Evolutionary conservation across 202 grass and related monocot genomes (phyloP).

Genomic region (Cymbopogon flexuosus): DNA sequence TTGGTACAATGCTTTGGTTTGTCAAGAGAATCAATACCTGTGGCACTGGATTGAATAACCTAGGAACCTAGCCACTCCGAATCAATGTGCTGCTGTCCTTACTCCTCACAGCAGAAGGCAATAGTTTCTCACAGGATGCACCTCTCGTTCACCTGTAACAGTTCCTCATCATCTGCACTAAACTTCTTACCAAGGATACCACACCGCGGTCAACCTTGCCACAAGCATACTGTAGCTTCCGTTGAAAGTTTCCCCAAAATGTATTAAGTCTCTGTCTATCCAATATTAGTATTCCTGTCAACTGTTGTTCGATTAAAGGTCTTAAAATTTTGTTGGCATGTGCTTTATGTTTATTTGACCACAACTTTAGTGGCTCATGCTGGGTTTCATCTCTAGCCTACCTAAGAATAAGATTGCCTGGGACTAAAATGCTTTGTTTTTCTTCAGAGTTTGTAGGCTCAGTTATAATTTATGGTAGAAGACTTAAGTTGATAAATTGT

Average conservation of each 20-base stretch:
- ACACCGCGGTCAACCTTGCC: neutral
- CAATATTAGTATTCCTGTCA: neutral
- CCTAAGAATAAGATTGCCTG: neutral
- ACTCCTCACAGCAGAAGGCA: neutral
- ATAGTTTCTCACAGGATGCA: neutral
- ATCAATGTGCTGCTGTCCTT: neutral
- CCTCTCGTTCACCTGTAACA: neutral
- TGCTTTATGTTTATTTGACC: neutral
- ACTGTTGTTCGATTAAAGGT: neutral
- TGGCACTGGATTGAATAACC: neutral
- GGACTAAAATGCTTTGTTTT: neutral
- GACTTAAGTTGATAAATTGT: neutral
- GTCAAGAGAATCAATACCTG: neutral
- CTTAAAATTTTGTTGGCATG: neutral
- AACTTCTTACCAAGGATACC: neutral
- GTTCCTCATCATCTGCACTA: neutral
- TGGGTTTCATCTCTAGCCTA: neutral
- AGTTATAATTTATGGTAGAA: neutral
- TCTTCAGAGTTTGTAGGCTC: neutral
- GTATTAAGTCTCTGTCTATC: neutral
- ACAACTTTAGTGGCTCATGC: neutral
- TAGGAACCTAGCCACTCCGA: neutral
- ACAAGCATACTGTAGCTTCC: neutral
- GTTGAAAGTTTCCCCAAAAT: neutral
- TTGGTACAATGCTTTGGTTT: neutral